These are phyloP conservation scores for Fusarium veterinarium DNA, from an alignment of 2,329 filamentous ascomycete genomes.

Conservation along the genomic window DNA sequence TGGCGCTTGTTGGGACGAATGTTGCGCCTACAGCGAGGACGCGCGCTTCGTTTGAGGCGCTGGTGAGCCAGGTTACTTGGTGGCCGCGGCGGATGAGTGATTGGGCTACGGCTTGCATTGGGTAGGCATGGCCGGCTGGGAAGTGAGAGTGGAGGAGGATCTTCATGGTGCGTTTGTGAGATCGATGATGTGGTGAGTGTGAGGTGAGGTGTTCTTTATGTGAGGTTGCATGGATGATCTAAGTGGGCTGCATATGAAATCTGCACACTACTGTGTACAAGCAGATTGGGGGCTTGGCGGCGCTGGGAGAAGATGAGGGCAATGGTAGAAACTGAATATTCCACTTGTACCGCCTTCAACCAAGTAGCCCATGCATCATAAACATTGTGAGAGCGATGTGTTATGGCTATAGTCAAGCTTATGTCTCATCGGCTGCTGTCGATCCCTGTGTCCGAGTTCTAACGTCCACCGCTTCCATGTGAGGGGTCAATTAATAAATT, in stretches of 20 bases:
- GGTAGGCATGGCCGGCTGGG: constrained; percentile 53
- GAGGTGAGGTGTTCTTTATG: neutral
- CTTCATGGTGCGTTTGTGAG: constrained; percentile 47
- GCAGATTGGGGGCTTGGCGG: neutral
- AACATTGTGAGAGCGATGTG: accelerated
- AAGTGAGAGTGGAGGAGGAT: constrained; percentile 55
- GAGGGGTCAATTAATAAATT: neutral
- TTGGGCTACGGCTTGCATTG: constrained; percentile 54
- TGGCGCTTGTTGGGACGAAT: constrained; percentile 48
- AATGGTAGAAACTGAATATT: neutral
- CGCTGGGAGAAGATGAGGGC: neutral
- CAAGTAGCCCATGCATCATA: accelerated
- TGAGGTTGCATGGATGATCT: constrained; percentile 7
- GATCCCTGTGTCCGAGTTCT: neutral
- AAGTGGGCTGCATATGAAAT: constrained; percentile 3
- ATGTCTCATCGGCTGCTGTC: neutral
- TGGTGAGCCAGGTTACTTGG: constrained; percentile 53
- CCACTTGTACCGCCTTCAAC: neutral
- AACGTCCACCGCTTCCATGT: neutral
- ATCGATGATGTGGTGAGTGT: neutral
- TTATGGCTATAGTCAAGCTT: neutral
- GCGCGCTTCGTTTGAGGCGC: constrained; percentile 48
- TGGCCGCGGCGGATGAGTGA: constrained; percentile 53
- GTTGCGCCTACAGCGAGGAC: constrained; percentile 50
- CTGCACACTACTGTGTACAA: neutral